phyloP scores from a whole-genome alignment of 73 alveolate species.

The Paramecium pentaurelia region DNA sequence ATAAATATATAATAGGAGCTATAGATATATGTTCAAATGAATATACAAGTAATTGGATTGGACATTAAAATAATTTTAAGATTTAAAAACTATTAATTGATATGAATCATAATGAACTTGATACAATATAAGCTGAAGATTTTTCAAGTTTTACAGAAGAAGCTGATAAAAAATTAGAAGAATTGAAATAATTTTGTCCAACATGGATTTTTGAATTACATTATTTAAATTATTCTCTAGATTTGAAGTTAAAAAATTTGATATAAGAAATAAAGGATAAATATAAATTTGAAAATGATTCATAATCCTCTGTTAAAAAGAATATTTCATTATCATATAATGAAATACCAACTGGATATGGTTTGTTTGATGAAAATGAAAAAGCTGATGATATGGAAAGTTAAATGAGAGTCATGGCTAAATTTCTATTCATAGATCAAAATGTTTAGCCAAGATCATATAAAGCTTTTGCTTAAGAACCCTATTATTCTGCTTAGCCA shows the following conservation, averaged over 20 bases:
- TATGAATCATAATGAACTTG: not conserved
- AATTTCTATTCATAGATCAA: too few relatives aligned
- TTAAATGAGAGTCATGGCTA: not conserved
- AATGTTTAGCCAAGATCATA: not conserved
- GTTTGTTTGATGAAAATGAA: not conserved
- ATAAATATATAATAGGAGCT: not conserved
- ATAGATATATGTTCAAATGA: not conserved
- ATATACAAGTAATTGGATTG: not conserved
- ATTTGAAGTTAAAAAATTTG: not conserved
- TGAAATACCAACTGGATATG: not conserved
- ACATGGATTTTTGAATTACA: not conserved
- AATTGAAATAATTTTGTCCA: not conserved
- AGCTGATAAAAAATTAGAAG: not conserved
- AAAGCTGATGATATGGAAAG: not conserved
- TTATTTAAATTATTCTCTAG: not conserved
- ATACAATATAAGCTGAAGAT: not conserved
- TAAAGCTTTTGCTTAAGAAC: not conserved
- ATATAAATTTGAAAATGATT: not conserved
- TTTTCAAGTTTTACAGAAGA: too few relatives aligned
- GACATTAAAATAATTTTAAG: not conserved
- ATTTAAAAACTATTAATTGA: not conserved
- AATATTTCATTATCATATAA: not conserved
- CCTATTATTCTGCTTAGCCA: not conserved
- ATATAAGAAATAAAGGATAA: not conserved
- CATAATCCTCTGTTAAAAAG: too few relatives aligned